A percentile compares a stretch with the other conserved stretches of the same genome.
Evolutionary conservation across 176 grass and related monocot species (phyloP).

Genomic region (Triticum urartu): DNA sequence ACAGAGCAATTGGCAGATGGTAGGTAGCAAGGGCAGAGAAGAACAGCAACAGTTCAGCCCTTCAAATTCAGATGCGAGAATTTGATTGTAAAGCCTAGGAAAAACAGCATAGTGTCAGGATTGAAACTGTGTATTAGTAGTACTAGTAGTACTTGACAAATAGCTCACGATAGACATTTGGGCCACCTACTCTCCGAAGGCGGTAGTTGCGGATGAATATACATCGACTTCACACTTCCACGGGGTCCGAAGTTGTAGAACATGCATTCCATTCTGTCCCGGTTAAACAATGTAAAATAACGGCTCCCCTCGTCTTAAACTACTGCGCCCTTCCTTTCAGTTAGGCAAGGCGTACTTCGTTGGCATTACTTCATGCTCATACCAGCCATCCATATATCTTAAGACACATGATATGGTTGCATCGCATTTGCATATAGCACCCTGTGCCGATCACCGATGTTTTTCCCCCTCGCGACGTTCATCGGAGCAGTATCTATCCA

Average conservation of each 20-base stretch:
- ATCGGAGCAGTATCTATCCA: background rate
- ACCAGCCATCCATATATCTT: background rate
- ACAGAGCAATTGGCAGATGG: background rate
- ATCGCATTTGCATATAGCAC: conserved; percentile 19
- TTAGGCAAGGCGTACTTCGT: conserved; percentile 55
- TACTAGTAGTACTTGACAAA: conserved; percentile 17
- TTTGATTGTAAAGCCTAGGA: background rate
- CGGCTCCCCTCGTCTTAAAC: conserved; percentile 28
- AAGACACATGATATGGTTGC: background rate
- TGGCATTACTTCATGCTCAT: conserved; percentile 21
- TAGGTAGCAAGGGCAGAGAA: conserved; percentile 6
- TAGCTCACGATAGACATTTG: conserved; percentile 16
- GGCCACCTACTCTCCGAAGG: conserved; percentile 43
- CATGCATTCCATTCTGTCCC: conserved; percentile 49
- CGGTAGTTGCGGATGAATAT: conserved; percentile 52
- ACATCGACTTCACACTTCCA: conserved; percentile 50
- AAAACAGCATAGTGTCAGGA: background rate
- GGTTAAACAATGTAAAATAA: conserved; percentile 44
- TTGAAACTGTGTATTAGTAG: conserved; percentile 2
- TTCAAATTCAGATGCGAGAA: background rate
- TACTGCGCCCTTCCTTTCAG: conserved; percentile 38
- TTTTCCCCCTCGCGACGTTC: background rate
- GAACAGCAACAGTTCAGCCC: background rate
- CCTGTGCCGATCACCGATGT: background rate
- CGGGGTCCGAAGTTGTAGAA: conserved; percentile 51